Conservation (phyloP, 352 stramenopile genomes). For the Pythium brassicae region DNA sequence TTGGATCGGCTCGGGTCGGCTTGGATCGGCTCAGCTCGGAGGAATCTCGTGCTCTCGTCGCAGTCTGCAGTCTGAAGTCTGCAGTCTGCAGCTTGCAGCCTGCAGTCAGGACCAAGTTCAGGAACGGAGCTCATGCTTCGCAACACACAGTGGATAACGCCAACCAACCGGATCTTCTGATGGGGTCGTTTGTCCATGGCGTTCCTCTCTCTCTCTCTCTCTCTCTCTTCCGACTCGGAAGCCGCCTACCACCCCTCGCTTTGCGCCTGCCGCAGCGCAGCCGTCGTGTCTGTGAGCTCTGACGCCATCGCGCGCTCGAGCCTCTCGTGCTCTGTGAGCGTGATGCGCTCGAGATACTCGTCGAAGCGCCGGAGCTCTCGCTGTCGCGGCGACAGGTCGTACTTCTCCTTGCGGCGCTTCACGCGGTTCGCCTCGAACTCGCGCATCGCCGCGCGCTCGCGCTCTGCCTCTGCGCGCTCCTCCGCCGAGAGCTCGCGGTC, state of each 20-base stretch:
- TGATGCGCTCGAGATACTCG: conserved; percentile 48
- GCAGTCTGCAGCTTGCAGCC: too few species aligned
- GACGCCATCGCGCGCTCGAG: conserved; percentile 29
- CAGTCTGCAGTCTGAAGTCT: too few species aligned
- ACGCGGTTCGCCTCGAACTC: conserved; percentile 34
- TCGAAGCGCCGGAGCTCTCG: conserved; percentile 41
- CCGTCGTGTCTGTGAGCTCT: conserved; percentile 14
- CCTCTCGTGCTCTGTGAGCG: conserved; percentile 36
- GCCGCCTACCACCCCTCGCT: background rate
- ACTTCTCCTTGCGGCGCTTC: conserved; percentile 54
- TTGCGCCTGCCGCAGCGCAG: background rate
- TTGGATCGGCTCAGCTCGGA: too few species aligned
- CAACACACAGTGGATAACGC: background rate
- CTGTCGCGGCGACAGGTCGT: conserved; percentile 41
- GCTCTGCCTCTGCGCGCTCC: conserved; percentile 19
- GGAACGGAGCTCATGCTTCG: background rate
- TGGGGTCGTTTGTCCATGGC: conserved; percentile 1
- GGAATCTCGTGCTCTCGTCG: too few species aligned
- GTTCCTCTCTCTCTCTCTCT: background rate
- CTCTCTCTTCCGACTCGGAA: too few species aligned
- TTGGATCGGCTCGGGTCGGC: too few species aligned
- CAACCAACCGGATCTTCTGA: conserved; percentile 4
- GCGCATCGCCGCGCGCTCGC: conserved; percentile 31
- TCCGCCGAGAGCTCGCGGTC: conserved; percentile 25
- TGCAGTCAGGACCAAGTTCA: background rate